Evolutionary conservation across 208 protist genomes (phyloP).

Genomic region (Endotrypanum monterogeii): DNA sequence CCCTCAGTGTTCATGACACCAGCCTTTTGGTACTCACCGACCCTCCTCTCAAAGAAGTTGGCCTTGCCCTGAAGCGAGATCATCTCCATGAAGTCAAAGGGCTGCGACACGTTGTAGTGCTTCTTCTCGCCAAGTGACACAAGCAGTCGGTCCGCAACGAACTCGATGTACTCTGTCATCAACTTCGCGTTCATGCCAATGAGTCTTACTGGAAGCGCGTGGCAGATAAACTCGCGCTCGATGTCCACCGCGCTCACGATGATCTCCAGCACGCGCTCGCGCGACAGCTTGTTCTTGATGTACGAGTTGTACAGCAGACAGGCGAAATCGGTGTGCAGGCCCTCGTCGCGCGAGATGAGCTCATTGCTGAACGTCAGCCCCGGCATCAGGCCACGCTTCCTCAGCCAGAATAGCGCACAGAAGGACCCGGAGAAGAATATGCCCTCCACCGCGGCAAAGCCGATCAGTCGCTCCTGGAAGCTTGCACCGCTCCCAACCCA

Average conservation of each 20-base stretch:
- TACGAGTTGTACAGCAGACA: constrained; percentile 96
- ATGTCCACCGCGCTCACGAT: constrained; percentile 95
- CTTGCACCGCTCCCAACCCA: constrained; percentile 79
- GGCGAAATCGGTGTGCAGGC: constrained; percentile 99
- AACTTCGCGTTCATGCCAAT: constrained; percentile 99
- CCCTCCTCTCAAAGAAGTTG: constrained; percentile 99
- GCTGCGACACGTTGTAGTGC: constrained; percentile 97
- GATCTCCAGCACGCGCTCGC: constrained; percentile 85
- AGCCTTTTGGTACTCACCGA: constrained; percentile 98
- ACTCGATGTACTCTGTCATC: constrained; percentile 99
- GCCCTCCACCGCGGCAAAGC: constrained; percentile 99
- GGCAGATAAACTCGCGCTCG: constrained; percentile 98
- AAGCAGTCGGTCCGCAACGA: constrained; percentile 98
- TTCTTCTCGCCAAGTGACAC: constrained; percentile 95
- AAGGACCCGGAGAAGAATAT: constrained; percentile 99
- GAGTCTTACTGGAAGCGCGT: constrained; percentile 97
- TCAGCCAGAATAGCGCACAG: constrained; percentile 99
- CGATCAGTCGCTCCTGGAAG: constrained; percentile 97
- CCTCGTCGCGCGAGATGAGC: constrained; percentile 99
- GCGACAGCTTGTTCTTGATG: constrained; percentile 93
- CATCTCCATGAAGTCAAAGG: constrained; percentile 99
- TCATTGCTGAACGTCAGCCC: constrained; percentile 99
- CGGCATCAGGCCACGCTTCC: constrained; percentile 99
- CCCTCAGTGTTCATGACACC: constrained; percentile 93
- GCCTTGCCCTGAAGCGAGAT: constrained; percentile 99